Conservation (phyloP, 2,329 filamentous ascomycete genomes). For the Cyphellophora attinorum region DNA sequence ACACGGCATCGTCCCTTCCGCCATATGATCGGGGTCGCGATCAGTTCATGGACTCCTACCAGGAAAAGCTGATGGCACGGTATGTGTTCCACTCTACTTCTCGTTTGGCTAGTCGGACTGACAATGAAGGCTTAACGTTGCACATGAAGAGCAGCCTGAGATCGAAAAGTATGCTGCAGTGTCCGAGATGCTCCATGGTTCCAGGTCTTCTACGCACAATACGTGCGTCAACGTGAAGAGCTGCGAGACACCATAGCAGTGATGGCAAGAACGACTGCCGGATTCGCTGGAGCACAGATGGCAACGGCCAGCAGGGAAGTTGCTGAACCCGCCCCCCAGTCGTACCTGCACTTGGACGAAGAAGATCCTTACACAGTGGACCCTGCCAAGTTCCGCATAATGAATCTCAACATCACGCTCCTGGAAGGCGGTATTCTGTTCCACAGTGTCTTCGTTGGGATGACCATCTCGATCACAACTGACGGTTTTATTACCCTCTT, state of each 20-base stretch:
- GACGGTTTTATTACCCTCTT: slow-evolving; percentile 69
- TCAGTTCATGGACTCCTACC: not conserved
- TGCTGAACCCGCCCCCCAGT: not conserved
- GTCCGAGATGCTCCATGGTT: slow-evolving; percentile 59
- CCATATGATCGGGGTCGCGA: not conserved
- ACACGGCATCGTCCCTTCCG: not conserved
- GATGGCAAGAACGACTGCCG: slow-evolving; percentile 2
- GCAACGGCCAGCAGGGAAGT: not conserved
- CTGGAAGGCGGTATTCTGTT: slow-evolving; percentile 76
- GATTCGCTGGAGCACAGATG: not conserved
- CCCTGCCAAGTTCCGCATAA: slow-evolving; percentile 2
- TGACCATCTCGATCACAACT: slow-evolving; percentile 72
- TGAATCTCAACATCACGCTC: slow-evolving; percentile 47
- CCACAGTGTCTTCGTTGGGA: slow-evolving; percentile 75
- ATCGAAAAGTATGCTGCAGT: slow-evolving; percentile 40
- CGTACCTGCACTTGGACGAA: slow-evolving; percentile 17
- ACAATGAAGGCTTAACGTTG: not conserved
- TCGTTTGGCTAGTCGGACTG: too few relatives aligned
- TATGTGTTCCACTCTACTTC: too few relatives aligned
- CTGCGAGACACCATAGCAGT: slow-evolving; percentile 44
- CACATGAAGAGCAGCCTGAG: slow-evolving; percentile 1
- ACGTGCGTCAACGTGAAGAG: slow-evolving; percentile 51
- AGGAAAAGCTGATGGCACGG: not conserved
- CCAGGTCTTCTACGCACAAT: slow-evolving; percentile 50
- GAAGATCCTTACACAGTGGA: slow-evolving; percentile 16